Evolutionary conservation across 2,329 filamentous ascomycete genomes (phyloP), one percentile per base, ranked within the genome.

Genomic region (Xylaria sp.): DNA sequence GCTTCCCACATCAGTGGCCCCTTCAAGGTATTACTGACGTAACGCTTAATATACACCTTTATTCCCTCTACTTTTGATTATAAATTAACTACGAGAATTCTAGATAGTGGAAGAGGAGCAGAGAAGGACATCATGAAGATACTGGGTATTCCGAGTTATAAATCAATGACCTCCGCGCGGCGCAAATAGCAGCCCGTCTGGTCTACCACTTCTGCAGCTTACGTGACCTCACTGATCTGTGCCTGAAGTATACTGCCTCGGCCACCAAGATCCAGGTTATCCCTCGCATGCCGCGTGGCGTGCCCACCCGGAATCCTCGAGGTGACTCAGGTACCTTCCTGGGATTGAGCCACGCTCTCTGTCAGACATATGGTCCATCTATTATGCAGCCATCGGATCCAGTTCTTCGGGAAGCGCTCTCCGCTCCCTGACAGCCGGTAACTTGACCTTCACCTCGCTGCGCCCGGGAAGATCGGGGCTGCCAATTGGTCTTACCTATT

Each of bases 401-500:
- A 50, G 34, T 34, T 59, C 45, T 53, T 55, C 55, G 65, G 65
- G 46, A 34, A 55, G 46, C 13, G 10, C 43, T 25, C 41, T 34
- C 45, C 34, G 53, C 46, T 53, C 30, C 48, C 48, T 20, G 48
- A 46, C 25, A 56, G n/a, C 41, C 56, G 56, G 50, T 52, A 45
- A 43, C 34, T 56, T 50, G 52, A 43, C 45, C 28, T 60, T n/a
- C 28, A 57, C 28, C 20, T 57, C 20, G 61, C 52, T 68, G 59
- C 39, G 55, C 61, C 25, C 55, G 68, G 65, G 58, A 65, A 30
- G 41, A 67, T 58, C 43, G 61, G 67, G 53, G 34, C 13, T 50
- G 45, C 48, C 32, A 52, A 65, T 62, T 56, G 57, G 18, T 62
- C 50, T 59, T 50, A 67, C 36, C 25, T 41, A 60, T 63, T 63